Percentiles rank a stretch among this genome's conserved stretches.
These are phyloP conservation scores for Zopfia rhizophila DNA, from an alignment of 2,329 filamentous ascomycete species.

Conservation along the genomic window DNA sequence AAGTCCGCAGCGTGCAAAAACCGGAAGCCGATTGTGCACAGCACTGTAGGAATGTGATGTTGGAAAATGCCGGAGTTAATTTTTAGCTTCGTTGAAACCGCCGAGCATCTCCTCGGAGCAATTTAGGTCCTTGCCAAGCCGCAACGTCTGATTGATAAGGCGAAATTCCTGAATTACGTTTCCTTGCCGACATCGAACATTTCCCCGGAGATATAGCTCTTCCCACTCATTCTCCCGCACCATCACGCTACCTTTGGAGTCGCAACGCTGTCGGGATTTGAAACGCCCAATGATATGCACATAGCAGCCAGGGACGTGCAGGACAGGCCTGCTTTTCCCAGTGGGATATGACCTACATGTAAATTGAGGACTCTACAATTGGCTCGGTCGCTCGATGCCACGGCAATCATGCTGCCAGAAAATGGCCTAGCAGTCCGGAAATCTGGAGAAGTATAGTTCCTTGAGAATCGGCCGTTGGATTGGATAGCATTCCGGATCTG, in stretches of 20 bases:
- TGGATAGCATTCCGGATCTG: too few relatives aligned
- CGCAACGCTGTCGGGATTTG: constrained; percentile 4
- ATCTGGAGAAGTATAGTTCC: too few relatives aligned
- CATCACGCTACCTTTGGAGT: constrained; percentile 7
- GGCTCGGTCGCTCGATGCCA: not conserved
- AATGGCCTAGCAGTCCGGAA: too few relatives aligned
- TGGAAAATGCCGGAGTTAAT: too few relatives aligned
- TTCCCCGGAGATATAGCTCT: constrained; percentile 9
- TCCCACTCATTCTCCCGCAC: constrained; percentile 7
- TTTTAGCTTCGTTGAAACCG: too few relatives aligned
- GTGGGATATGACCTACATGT: constrained; percentile 3
- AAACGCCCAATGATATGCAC: constrained; percentile 5
- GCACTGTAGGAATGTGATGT: too few relatives aligned
- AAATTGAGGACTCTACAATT: constrained; percentile 6
- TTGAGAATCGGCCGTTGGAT: too few relatives aligned
- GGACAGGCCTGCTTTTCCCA: constrained; percentile 6
- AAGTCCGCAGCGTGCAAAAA: too few relatives aligned
- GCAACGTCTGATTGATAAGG: too few relatives aligned
- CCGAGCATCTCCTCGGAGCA: constrained; percentile 9
- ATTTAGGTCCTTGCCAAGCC: too few relatives aligned
- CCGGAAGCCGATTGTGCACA: too few relatives aligned
- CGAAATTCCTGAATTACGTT: constrained; percentile 6
- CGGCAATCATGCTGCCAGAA: constrained; percentile 2
- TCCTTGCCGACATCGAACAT: constrained; percentile 5
- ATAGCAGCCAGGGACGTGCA: constrained; percentile 1